phyloP scores from a whole-genome alignment of 768 basidiomycete genomes.

The Hemileccinum rubropunctum region DNA sequence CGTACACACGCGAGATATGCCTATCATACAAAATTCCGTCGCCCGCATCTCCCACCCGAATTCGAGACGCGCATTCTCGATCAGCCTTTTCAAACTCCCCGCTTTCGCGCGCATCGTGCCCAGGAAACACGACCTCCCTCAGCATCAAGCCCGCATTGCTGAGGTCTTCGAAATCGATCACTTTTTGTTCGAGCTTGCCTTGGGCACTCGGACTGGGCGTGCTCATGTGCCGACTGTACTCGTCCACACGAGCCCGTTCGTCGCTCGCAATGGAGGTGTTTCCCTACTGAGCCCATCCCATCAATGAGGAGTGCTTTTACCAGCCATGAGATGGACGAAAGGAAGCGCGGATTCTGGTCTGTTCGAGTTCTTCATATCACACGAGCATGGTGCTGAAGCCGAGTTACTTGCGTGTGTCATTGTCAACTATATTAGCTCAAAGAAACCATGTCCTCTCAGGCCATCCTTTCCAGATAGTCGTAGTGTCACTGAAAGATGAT shows the following conservation, averaged over 20 bases:
- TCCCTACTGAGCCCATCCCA: slow-evolving; percentile 72
- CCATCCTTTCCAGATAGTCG: no score
- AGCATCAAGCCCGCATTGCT: slow-evolving; percentile 48
- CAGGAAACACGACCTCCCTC: slow-evolving; percentile 70
- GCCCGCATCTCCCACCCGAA: no score
- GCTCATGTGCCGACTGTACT: slow-evolving; percentile 67
- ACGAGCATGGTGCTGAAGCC: no score
- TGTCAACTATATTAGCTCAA: no score
- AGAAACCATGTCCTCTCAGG: no score
- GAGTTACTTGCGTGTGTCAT: no score
- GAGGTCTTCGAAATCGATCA: slow-evolving; percentile 67
- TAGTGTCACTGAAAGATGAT: no score
- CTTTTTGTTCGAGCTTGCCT: slow-evolving; percentile 66
- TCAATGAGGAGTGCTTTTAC: slow-evolving; percentile 66
- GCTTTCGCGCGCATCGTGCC: slow-evolving; percentile 64
- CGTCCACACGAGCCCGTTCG: slow-evolving; percentile 57
- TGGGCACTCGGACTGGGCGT: slow-evolving; percentile 35
- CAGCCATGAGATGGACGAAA: background rate
- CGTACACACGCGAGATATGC: slow-evolving; percentile 73
- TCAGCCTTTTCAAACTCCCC: slow-evolving; percentile 76
- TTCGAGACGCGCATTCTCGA: slow-evolving; percentile 55
- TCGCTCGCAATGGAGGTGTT: slow-evolving; percentile 54
- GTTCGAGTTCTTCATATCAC: no score
- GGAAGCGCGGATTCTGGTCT: no score
- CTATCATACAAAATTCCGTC: slow-evolving; percentile 28